Evolutionary conservation across 352 stramenopile genomes (phyloP).

Genomic region (Lagenidium sp.): DNA sequence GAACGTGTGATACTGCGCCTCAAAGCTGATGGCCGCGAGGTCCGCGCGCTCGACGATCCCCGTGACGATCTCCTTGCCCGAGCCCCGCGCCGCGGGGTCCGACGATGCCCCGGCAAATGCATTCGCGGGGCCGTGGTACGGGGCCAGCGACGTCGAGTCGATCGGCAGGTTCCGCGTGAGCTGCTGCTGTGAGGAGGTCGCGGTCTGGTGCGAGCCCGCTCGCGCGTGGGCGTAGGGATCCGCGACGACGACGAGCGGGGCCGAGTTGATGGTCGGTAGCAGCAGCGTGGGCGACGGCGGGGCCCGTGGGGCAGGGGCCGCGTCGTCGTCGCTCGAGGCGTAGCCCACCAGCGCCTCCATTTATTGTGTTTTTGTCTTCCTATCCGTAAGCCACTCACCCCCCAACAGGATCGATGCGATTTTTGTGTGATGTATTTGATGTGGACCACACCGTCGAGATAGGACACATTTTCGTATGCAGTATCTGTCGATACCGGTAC

Average conservation of each 20-base stretch:
- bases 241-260: slow-evolving; percentile 24
- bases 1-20: slow-evolving; percentile 73
- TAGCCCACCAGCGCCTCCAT: too few species aligned
- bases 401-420: too few species aligned
- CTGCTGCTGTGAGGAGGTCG: slow-evolving; percentile 22
- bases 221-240: slow-evolving; percentile 16
- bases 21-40: slow-evolving; percentile 74
- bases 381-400: too few species aligned
- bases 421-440: too few species aligned
- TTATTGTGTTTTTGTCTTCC: not conserved
- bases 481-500: too few species aligned
- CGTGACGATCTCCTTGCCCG: slow-evolving; percentile 67
- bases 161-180: slow-evolving; percentile 57
- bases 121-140: slow-evolving; percentile 30
- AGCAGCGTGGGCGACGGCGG: too few species aligned
- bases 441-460: too few species aligned
- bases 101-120: slow-evolving; percentile 12
- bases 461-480: too few species aligned
- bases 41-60: slow-evolving; percentile 60
- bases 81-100: slow-evolving; percentile 30
- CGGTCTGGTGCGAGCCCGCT: slow-evolving; percentile 25
- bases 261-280: slow-evolving; percentile 46
- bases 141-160: slow-evolving; percentile 50
- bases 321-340: too few species aligned
- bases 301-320: too few species aligned